Evolutionary conservation across 495 filamentous ascomycete species (phyloP).

Genomic region (Xylaria bambusicola): DNA sequence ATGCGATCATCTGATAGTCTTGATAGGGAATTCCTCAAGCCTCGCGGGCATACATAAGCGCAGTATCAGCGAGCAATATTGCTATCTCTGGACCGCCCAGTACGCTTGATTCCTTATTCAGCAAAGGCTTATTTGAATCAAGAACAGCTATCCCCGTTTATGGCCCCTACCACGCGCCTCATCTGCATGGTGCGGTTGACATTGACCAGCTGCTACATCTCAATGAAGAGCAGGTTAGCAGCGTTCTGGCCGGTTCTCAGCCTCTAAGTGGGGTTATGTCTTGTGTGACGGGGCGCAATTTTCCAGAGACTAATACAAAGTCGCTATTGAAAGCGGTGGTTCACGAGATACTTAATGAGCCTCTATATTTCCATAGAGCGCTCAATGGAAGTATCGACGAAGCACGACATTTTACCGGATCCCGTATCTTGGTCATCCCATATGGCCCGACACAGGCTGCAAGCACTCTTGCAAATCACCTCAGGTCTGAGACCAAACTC

Average conservation of each 20-base stretch:
- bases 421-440: constrained; percentile 54
- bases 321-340: constrained; percentile 55
- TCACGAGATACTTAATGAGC: constrained; percentile 60
- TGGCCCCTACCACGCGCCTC: constrained; percentile 78
- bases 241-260: constrained; percentile 46
- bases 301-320: constrained; percentile 49
- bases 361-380: constrained; percentile 59
- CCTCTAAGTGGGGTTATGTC: constrained; percentile 62
- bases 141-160: constrained; percentile 70
- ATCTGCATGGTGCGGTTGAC: constrained; percentile 65
- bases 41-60: constrained; percentile 72
- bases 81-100: constrained; percentile 79
- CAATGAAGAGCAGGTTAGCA: constrained; percentile 36
- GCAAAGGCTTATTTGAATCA: constrained; percentile 52
- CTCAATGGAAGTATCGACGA: constrained; percentile 54
- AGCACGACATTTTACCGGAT: constrained; percentile 38
- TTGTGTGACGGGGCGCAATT: constrained; percentile 51
- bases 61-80: constrained; percentile 66
- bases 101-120: constrained; percentile 60
- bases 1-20: constrained; percentile 17
- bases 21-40: constrained; percentile 59
- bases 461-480: constrained; percentile 41
- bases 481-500: constrained; percentile 41
- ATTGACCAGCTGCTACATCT: constrained; percentile 60
- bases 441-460: constrained; percentile 54